A percentile compares a stretch with the other conserved stretches of the same genome.
Conservation (phyloP, 208 protist species). For the Trypanosoma mega region DNA sequence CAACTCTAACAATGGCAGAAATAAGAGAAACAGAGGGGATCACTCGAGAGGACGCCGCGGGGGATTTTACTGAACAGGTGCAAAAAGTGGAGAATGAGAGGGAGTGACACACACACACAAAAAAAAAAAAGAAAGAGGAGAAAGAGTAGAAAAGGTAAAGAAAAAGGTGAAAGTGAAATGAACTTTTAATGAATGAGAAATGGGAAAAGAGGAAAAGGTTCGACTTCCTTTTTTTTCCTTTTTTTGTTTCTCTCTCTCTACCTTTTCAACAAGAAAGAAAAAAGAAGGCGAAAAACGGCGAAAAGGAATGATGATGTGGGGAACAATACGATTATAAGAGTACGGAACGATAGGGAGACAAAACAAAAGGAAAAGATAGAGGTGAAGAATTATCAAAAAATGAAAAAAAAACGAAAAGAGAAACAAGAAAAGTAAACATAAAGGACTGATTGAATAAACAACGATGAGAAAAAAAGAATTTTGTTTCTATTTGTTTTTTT, state of each 20-base stretch:
- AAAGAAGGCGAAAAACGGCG: conserved; percentile 8
- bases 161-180: conserved; percentile 15
- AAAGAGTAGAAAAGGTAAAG: conserved; percentile 8
- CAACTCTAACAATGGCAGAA: conserved; percentile 3
- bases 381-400: conserved; percentile 13
- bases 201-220: too few relatives aligned
- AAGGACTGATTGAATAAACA: background rate
- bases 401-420: conserved; percentile 8
- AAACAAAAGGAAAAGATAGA: background rate
- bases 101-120: background rate
- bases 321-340: too few relatives aligned
- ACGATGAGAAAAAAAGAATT: conserved; percentile 7
- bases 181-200: too few relatives aligned
- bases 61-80: conserved; percentile 12
- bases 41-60: conserved; percentile 14
- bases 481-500: background rate
- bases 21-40: conserved; percentile 2
- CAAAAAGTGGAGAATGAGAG: background rate
- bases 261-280: conserved; percentile 7
- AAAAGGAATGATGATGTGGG: too few relatives aligned
- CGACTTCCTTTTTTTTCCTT: background rate
- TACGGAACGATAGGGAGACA: background rate
- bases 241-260: conserved; percentile 8
- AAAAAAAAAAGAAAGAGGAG: conserved; percentile 13
- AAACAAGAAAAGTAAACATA: conserved; percentile 6